phyloP scores from a whole-genome alignment of 1,284 basidiomycete genomes.

The Malassezia yamatoensis region DNA sequence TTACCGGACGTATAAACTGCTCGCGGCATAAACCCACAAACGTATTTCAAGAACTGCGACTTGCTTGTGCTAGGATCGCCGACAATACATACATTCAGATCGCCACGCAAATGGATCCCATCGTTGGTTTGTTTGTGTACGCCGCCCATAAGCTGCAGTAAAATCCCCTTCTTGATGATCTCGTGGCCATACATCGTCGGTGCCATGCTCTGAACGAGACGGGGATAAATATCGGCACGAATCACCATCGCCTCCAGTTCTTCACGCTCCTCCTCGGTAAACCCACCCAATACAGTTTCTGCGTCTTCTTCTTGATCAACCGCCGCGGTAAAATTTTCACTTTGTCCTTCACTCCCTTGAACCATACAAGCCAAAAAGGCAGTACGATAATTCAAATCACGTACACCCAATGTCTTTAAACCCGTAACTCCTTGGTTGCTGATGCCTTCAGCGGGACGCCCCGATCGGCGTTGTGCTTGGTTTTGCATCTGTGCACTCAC shows the following conservation, averaged over 20 bases:
- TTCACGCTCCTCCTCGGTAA: conserved; percentile 88
- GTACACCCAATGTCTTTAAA: conserved; percentile 82
- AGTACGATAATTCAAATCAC: conserved; percentile 94
- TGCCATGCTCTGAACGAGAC: conserved; percentile 86
- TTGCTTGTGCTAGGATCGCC: conserved; percentile 95
- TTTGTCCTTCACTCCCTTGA: conserved; percentile 66
- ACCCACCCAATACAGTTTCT: conserved; percentile 68
- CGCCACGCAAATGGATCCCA: conserved; percentile 92
- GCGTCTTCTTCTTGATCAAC: conserved; percentile 73
- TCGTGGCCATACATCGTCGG: conserved; percentile 78
- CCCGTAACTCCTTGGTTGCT: conserved; percentile 77
- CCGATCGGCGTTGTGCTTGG: conserved; percentile 59
- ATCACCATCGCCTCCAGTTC: conserved; percentile 90
- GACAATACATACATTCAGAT: conserved; percentile 96
- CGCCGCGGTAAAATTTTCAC: conserved; percentile 13
- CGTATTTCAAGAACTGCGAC: conserved; percentile 98
- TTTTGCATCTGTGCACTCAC: conserved; percentile 87
- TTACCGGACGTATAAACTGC: conserved; percentile 98
- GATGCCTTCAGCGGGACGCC: conserved; percentile 56
- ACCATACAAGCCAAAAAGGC: conserved; percentile 98
- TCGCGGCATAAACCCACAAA: conserved; percentile 96
- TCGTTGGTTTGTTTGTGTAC: conserved; percentile 94
- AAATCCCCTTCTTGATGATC: conserved; percentile 72
- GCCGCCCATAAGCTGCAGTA: conserved; percentile 98
- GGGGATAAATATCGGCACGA: conserved; percentile 82